Base-by-base conservation (phyloP, 2,329 filamentous ascomycete genomes). In the Monosporascus ibericus region DNA sequence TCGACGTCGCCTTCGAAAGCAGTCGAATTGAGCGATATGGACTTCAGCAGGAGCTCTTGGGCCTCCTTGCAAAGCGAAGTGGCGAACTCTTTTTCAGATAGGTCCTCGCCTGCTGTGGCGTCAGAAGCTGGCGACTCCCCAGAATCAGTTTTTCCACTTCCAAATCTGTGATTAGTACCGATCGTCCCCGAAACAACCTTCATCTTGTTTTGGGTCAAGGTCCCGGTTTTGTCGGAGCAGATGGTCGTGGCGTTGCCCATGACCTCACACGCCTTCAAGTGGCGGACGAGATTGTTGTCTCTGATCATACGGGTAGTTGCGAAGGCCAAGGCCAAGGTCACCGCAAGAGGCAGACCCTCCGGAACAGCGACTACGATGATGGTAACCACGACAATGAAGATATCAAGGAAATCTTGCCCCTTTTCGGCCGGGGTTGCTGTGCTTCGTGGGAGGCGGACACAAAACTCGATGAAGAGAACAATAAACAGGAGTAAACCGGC, bases 381-480 rank as follows among this genome's bases (percentile, higher is more conserved):
- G 2, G 87, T 90, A 38, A 90, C 84, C 22, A 89, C 86, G 44
- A 88, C 84, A 57, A 91, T 90, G 61, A 91, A 82, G 54, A 90
- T 89, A 54, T 86, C 79, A 59, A 90, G 76, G 62, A 90, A 90
- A 49, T 81, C 77, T 63, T 92, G 88, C 8, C 88, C 91, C 72
- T 95, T 96, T 50, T 84, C 69, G 3, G 88, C 84, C 3, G 90
- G 77, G 0, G 78, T 78, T 2, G 72, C 72, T 3, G 64, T 58
- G 53, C 81, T 75, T 18, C 78, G 65, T 6, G 76, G 74, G 3
- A 96, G 78, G 14, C 82, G 73, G 47, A 85, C 89, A 9, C 94
- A 75, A 65, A 95, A 96, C 62, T 90, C 82, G 72, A 96, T 92
- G 63, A 96, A 82, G 15, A 96, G 77, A 46, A 95, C 87, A 47